Base-by-base conservation (phyloP, 2,329 filamentous ascomycete genomes). In the Didymellaceae sp. region DNA sequence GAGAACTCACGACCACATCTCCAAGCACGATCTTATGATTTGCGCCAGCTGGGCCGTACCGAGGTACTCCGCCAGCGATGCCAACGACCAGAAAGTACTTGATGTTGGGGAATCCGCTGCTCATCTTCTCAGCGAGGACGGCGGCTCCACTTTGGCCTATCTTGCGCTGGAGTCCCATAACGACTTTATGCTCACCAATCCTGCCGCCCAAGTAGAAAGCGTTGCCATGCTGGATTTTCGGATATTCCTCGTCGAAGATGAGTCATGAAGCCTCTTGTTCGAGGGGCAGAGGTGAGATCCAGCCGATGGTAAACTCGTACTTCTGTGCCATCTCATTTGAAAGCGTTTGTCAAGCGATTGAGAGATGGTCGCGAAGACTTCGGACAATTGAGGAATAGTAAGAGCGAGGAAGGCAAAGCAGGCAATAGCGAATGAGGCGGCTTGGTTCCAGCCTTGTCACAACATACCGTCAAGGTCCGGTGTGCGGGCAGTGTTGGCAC, bases 21-120 rank as follows among this genome's bases (percentile, higher is more conserved):
- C 60, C 57, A 11, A 65, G 51, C n/a, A 57, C 48, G 13, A 65
- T 60, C 39, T 39, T 16, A 3, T n/a, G 43, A 6, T 3, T 43
- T 31, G 47, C 54, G 39, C 59, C 46, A 17, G 54, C 26, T 28
- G 52, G 48, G 14, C 57, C 52, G 30, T 62, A 58, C 11, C 37
- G 40, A 24, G 55, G 60, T 3, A 58, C 57, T 4, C 62, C 60
- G n/a, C 60, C 55, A 49, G 38, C 57, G 31, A 63, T 65, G n/a
- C 60, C 55, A 14, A 65, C 60, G 1, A 60, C 20, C 1, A 62
- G 14, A 34, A 59, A 55, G 30, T 47, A 56, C 14, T 44, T 50
- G 39, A 61, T 58, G 30, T 52, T 52, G 4, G 51, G 49, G 24
- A 57, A 59, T 2, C 40, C 46, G 44, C 22, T 30, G 25, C 41